A percentile compares a stretch with the other conserved stretches of the same genome.
Evolutionary conservation across 768 basidiomycete genomes (phyloP).

Genomic region (Kwoniella mangroviensis): DNA sequence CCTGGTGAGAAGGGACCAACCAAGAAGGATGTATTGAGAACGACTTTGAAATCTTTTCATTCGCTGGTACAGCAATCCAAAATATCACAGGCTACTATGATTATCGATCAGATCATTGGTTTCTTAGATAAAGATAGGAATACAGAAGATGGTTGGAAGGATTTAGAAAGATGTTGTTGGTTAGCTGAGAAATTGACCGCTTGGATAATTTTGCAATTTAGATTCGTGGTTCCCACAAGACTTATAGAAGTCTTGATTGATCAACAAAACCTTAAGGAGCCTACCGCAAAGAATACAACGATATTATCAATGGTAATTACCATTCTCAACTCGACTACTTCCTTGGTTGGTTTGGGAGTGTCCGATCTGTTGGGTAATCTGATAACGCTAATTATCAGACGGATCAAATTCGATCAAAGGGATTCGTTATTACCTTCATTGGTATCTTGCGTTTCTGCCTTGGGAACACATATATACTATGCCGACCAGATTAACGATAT

Average conservation of each 20-base stretch:
- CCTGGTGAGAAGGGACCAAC: conserved; percentile 87
- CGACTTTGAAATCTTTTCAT: conserved; percentile 72
- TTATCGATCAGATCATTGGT: conserved; percentile 75
- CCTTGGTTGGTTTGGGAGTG: conserved; percentile 86
- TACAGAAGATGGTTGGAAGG: conserved; percentile 62
- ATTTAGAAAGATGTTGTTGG: conserved; percentile 78
- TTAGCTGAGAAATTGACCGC: conserved; percentile 75
- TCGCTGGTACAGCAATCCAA: conserved; percentile 76
- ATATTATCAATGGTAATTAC: conserved; percentile 78
- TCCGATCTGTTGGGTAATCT: conserved; percentile 84
- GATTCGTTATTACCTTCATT: conserved; percentile 71
- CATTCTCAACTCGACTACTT: conserved; percentile 72
- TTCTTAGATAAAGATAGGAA: conserved; percentile 65
- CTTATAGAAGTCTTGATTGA: conserved; percentile 76
- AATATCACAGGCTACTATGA: conserved; percentile 71
- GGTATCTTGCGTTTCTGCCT: conserved; percentile 76
- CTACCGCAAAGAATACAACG: conserved; percentile 61
- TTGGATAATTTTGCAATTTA: conserved; percentile 91
- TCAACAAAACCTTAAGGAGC: conserved; percentile 51
- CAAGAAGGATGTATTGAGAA: conserved; percentile 71
- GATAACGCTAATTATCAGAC: conserved; percentile 72
- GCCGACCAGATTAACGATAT: conserved; percentile 95
- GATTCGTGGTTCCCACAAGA: conserved; percentile 83
- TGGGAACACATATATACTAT: conserved; percentile 92
- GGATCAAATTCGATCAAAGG: conserved; percentile 66